phyloP scores from a whole-genome alignment of 768 basidiomycete species.

The Peribolospora kevripleyi region DNA sequence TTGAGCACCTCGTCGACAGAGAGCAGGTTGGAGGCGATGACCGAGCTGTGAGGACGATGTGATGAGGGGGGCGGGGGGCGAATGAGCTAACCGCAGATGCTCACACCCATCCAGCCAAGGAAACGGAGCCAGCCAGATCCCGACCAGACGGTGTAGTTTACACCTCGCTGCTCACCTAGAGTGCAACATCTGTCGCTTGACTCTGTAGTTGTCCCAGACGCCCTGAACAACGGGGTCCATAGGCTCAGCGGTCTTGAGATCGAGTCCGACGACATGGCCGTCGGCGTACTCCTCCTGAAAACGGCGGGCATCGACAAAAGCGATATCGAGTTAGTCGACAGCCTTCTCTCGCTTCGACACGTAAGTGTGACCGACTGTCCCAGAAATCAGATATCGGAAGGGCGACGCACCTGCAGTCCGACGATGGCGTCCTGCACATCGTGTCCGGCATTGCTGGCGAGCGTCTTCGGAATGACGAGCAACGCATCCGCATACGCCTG shows the following conservation, averaged over 20 bases:
- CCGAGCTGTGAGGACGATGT: constrained; percentile 14
- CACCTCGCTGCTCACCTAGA: constrained; percentile 40
- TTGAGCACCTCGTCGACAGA: constrained; percentile 81
- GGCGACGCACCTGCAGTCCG: constrained; percentile 44
- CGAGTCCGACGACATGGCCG: constrained; percentile 74
- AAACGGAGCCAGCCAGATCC: constrained; percentile 5
- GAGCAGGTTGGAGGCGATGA: constrained; percentile 76
- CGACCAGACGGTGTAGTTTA: no score
- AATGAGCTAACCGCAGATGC: no score
- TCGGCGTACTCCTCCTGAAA: constrained; percentile 73
- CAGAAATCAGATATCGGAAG: background rate
- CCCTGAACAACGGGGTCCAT: constrained; percentile 89
- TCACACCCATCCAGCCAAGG: background rate
- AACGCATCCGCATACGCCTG: constrained; percentile 91
- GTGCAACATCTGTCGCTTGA: constrained; percentile 95
- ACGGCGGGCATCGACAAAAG: no score
- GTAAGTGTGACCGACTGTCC: background rate
- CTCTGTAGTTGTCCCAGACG: constrained; percentile 96
- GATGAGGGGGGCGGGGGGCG: no score
- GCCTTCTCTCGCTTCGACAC: background rate
- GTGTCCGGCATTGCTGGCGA: constrained; percentile 85
- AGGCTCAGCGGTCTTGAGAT: constrained; percentile 79
- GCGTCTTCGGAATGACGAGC: constrained; percentile 81
- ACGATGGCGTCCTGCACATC: constrained; percentile 92
- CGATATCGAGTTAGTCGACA: background rate